These are phyloP conservation scores for Metroxylon sagu DNA, from an alignment of 176 grass and related monocot species.

Conservation along the genomic window DNA sequence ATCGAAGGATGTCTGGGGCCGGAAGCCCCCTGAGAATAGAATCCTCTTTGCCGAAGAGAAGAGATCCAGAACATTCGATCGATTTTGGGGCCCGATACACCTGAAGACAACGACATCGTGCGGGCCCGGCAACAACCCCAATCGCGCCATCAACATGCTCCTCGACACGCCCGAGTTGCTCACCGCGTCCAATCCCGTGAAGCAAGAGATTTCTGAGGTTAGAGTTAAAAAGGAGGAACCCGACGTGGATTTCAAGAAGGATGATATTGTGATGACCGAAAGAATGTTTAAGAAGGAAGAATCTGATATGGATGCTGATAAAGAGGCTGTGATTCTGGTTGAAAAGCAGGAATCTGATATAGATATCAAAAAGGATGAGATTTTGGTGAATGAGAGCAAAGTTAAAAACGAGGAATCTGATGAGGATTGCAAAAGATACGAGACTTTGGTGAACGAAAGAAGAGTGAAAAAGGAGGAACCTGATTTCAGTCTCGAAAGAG, in stretches of 20 bases:
- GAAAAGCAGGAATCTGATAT: too few relatives aligned
- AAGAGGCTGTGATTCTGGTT: too few relatives aligned
- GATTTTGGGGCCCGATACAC: conserved; percentile 29
- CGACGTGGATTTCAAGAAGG: background rate
- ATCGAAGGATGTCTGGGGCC: conserved; percentile 17
- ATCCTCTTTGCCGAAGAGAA: conserved; percentile 43
- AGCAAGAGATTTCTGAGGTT: conserved; percentile 5
- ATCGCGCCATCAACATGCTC: conserved; percentile 61
- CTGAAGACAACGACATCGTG: conserved; percentile 24
- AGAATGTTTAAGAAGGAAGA: conserved; percentile 11
- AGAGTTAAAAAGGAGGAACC: conserved; percentile 6
- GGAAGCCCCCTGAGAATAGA: conserved; percentile 18
- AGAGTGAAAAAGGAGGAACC: background rate
- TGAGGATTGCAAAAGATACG: background rate
- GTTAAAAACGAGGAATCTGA: conserved; percentile 16
- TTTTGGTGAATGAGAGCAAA: conserved; percentile 3
- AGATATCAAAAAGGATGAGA: conserved; percentile 10
- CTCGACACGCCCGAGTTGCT: conserved; percentile 23
- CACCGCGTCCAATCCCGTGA: background rate
- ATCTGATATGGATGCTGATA: background rate
- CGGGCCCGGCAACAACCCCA: conserved; percentile 49
- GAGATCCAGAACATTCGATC: conserved; percentile 49
- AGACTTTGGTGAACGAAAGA: background rate
- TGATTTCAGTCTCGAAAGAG: background rate
- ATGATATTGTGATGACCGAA: background rate